phyloP scores from a whole-genome alignment of 106 monocot species.

The Dendrobium catenatum region DNA sequence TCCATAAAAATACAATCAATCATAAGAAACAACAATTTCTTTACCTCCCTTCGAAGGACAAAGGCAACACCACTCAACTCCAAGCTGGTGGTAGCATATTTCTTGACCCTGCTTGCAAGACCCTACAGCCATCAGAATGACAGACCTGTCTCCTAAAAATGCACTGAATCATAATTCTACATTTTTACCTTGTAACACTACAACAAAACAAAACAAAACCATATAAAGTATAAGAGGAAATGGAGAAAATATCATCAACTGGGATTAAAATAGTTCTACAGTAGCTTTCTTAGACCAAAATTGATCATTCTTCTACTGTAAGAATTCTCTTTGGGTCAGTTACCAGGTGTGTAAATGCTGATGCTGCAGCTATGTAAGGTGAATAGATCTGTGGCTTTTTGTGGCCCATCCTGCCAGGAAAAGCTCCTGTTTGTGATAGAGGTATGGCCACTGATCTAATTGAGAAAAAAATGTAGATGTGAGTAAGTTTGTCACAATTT shows the following conservation, averaged over 20 bases:
- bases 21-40: neutral
- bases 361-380: slow-evolving; percentile 88
- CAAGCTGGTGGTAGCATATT: neutral
- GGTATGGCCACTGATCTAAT: slow-evolving; percentile 12
- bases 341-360: slow-evolving; percentile 80
- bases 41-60: neutral
- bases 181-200: slow-evolving; percentile 1
- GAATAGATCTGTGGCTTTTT: slow-evolving; percentile 93
- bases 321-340: slow-evolving; percentile 72
- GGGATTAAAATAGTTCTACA: neutral
- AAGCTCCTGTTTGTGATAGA: slow-evolving; percentile 84
- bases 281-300: neutral
- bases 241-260: neutral
- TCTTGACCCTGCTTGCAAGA: slow-evolving; percentile 10
- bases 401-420: slow-evolving; percentile 90
- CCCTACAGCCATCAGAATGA: slow-evolving; percentile 4
- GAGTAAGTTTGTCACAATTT: too few relatives aligned
- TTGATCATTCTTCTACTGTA: slow-evolving; percentile 17
- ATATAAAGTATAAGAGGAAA: neutral
- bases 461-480: neutral
- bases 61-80: neutral
- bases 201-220: neutral
- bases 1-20: neutral
- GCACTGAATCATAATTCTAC: slow-evolving; percentile 6
- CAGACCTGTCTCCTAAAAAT: neutral